Conservation (phyloP, 768 basidiomycete genomes). For the Rhodotorula paludigena region DNA sequence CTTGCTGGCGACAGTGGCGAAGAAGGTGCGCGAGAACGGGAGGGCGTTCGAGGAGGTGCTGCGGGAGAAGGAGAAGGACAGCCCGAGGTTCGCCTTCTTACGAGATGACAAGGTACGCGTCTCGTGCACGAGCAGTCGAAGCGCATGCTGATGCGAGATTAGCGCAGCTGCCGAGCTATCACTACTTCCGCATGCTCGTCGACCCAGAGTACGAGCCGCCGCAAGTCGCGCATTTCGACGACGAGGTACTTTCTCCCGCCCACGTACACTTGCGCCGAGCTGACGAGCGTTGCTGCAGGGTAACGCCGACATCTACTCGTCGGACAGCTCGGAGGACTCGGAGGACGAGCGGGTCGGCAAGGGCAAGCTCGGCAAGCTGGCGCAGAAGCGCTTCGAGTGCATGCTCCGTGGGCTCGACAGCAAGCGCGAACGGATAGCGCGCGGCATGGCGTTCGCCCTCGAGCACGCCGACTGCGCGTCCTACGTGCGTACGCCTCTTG, state of each 20-base stretch:
- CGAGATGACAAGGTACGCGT: slow-evolving; percentile 47
- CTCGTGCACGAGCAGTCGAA: too few relatives aligned
- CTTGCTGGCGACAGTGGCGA: slow-evolving; percentile 81
- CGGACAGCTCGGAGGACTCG: slow-evolving; percentile 85
- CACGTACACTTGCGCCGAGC: neutral
- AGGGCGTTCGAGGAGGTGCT: slow-evolving; percentile 92
- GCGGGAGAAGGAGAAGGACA: slow-evolving; percentile 87
- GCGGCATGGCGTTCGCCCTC: slow-evolving; percentile 95
- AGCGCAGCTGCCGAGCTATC: slow-evolving; percentile 50
- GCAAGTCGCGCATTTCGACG: slow-evolving; percentile 44
- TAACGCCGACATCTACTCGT: slow-evolving; percentile 46
- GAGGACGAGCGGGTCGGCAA: slow-evolving; percentile 76
- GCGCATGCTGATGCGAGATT: too few relatives aligned
- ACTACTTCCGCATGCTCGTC: slow-evolving; percentile 48
- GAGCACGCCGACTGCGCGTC: slow-evolving; percentile 93
- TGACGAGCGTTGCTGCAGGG: slow-evolving; percentile 41
- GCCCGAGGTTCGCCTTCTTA: slow-evolving; percentile 97
- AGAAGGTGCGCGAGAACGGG: slow-evolving; percentile 72
- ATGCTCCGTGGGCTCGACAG: slow-evolving; percentile 84
- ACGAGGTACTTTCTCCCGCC: slow-evolving; percentile 43
- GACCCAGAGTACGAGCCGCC: slow-evolving; percentile 50
- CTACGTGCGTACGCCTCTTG: slow-evolving; percentile 57
- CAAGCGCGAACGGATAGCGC: slow-evolving; percentile 79
- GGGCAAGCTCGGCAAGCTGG: slow-evolving; percentile 68
- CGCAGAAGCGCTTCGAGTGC: slow-evolving; percentile 77